Percentiles rank a stretch among this genome's conserved stretches.
phyloP scores from a whole-genome alignment of 2,329 filamentous ascomycete genomes.

The Paraphaeosphaeria minitans region DNA sequence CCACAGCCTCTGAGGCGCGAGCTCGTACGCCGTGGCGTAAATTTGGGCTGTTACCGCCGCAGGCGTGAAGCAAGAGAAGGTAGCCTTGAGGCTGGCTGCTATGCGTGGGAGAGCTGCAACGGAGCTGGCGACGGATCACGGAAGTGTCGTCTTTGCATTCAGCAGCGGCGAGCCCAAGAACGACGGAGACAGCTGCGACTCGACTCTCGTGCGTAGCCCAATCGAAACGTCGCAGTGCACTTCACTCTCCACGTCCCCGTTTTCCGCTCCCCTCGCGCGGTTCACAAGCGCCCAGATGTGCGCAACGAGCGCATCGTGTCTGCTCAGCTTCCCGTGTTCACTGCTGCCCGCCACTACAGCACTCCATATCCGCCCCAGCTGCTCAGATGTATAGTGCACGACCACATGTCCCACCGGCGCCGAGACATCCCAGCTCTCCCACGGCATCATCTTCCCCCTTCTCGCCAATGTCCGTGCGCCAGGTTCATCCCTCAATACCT shows the following conservation, averaged over 20 bases:
- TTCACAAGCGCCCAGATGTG: slow-evolving; percentile 5
- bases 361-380: neutral
- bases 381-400: neutral
- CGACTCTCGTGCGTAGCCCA: neutral
- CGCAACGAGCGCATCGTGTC: slow-evolving; percentile 2
- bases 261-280: slow-evolving; percentile 1
- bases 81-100: neutral
- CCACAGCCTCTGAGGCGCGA: slow-evolving; percentile 3
- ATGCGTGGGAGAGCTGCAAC: neutral
- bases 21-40: slow-evolving; percentile 1
- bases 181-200: neutral
- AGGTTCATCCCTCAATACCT: neutral
- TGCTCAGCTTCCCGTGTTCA: neutral
- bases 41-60: neutral
- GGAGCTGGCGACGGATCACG: neutral
- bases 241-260: neutral
- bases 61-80: neutral
- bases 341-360: neutral
- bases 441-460: neutral
- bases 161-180: slow-evolving; percentile 3
- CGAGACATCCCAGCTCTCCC: neutral
- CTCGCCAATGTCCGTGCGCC: neutral
- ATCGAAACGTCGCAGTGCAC: neutral
- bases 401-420: neutral
- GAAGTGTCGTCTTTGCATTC: neutral